Percentiles rank a stretch among this genome's conserved stretches.
phyloP scores from a whole-genome alignment of 768 basidiomycete genomes.

The Psilocybe azurescens region DNA sequence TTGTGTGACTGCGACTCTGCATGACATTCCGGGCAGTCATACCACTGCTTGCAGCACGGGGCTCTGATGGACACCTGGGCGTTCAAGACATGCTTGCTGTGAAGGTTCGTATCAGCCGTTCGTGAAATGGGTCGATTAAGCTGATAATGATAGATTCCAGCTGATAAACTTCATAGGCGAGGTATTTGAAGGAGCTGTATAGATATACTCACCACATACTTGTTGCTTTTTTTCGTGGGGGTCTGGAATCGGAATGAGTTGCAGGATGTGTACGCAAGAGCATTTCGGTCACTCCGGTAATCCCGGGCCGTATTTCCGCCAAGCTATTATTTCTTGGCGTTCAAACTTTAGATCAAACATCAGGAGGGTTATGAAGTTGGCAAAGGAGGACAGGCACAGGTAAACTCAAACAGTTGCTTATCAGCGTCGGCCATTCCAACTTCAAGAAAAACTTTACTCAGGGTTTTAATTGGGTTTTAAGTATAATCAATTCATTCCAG shows the following conservation, averaged over 20 bases:
- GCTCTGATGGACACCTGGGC: conserved; percentile 96
- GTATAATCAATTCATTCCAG: too few species aligned
- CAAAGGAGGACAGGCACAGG: too few species aligned
- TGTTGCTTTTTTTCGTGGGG: background rate
- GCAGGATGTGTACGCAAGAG: background rate
- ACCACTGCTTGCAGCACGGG: conserved; percentile 98
- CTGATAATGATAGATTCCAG: conserved; percentile 12
- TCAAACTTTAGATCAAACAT: too few species aligned
- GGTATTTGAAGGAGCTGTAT: background rate
- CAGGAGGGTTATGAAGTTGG: too few species aligned
- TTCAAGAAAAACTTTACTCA: too few species aligned
- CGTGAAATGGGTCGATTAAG: conserved; percentile 17
- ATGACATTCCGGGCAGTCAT: conserved; percentile 96
- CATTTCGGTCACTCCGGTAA: too few species aligned
- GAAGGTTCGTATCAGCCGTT: conserved; percentile 22
- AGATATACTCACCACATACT: conserved; percentile 23
- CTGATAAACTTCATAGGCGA: conserved; percentile 24
- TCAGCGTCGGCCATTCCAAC: too few species aligned
- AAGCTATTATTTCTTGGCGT: too few species aligned
- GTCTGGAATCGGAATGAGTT: background rate
- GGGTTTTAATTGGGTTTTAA: too few species aligned
- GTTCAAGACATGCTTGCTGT: conserved; percentile 95
- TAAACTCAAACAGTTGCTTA: too few species aligned
- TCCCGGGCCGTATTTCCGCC: too few species aligned
- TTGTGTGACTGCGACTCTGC: conserved; percentile 79